phyloP scores from a whole-genome alignment of 192 early-diverging fungal species.

The Coemansia sp. region DNA sequence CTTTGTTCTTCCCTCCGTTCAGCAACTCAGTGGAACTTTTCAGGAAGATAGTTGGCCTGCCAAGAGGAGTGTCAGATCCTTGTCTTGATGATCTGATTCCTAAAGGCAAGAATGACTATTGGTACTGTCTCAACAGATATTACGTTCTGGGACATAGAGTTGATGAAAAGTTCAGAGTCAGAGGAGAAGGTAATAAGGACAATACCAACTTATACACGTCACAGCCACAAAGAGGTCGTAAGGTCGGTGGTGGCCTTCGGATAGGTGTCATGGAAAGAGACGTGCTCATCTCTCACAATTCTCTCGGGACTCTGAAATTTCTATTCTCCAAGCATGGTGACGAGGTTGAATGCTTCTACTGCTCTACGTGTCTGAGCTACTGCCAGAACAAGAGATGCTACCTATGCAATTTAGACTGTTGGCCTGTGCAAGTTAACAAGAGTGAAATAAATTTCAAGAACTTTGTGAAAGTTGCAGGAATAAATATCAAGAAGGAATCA shows the following conservation, averaged over 20 bases:
- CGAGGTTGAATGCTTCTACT: background rate
- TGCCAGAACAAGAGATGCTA: background rate
- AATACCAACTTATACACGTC: background rate
- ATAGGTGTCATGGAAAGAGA: background rate
- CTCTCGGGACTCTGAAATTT: background rate
- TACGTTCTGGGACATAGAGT: background rate
- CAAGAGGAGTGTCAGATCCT: background rate
- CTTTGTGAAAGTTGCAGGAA: background rate
- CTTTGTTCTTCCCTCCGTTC: background rate
- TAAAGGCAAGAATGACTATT: background rate
- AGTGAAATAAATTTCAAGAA: conserved; percentile 1
- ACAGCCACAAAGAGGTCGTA: background rate
- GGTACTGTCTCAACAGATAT: background rate
- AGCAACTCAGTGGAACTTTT: background rate
- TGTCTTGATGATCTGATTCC: background rate
- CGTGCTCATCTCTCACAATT: background rate
- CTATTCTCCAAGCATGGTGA: background rate
- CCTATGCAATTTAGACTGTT: background rate
- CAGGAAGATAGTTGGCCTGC: background rate
- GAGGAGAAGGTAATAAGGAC: background rate
- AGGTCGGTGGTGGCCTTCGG: background rate
- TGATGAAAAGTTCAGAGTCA: background rate
- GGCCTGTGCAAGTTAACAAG: background rate
- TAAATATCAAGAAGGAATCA: background rate
- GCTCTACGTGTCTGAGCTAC: background rate